Conservation (phyloP, 2,329 filamentous ascomycete genomes). For the Penicillium aurantiogriseum region DNA sequence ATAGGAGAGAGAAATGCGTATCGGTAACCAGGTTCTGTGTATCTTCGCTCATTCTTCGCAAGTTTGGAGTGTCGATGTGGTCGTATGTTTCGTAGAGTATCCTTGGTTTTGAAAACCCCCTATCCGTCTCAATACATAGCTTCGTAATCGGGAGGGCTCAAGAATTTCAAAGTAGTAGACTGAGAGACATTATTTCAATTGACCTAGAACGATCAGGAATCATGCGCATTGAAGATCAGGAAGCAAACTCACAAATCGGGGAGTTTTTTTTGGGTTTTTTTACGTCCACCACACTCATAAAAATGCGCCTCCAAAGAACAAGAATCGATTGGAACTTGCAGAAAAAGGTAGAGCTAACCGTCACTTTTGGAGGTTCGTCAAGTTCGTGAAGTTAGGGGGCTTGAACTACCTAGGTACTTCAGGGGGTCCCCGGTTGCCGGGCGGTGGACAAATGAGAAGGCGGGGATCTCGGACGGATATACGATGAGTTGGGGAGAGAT, state of each 20-base stretch:
- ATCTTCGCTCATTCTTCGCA: slow-evolving; percentile 17
- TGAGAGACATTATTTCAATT: slow-evolving; percentile 15
- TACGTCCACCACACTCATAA: background rate
- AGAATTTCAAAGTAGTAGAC: slow-evolving; percentile 8
- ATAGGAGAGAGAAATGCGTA: slow-evolving; percentile 5
- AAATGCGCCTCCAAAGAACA: background rate
- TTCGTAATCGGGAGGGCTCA: slow-evolving; percentile 5
- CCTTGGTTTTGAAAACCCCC: background rate
- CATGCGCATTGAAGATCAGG: background rate
- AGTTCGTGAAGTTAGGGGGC: background rate
- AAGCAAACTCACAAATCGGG: background rate
- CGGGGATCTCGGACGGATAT: background rate
- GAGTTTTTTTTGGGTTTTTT: background rate
- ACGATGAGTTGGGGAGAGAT: background rate
- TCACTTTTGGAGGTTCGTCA: background rate
- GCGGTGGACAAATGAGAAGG: slow-evolving; percentile 14
- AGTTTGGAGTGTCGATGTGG: background rate
- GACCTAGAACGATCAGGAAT: slow-evolving; percentile 4
- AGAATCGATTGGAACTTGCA: background rate
- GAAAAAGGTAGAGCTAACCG: background rate
- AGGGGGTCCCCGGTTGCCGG: slow-evolving; percentile 21
- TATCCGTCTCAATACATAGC: slow-evolving; percentile 14
- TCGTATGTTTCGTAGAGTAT: slow-evolving; percentile 3
- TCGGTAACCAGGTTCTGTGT: slow-evolving; percentile 3
- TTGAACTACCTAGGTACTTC: slow-evolving; percentile 5